phyloP scores from a whole-genome alignment of 306 rosid species.

The Canavalia ensiformis region DNA sequence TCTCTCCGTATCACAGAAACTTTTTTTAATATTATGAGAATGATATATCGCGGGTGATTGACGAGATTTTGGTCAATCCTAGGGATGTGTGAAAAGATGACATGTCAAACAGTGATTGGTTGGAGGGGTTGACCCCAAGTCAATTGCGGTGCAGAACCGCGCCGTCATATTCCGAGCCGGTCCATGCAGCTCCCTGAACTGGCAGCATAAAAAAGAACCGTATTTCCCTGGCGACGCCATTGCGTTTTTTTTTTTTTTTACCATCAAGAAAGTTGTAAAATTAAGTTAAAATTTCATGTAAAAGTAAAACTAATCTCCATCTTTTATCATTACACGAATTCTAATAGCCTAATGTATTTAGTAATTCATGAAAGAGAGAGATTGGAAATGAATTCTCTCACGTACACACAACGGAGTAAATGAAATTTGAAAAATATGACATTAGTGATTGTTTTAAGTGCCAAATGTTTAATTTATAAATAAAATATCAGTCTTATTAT shows the following conservation, averaged over 20 bases:
- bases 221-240: slow-evolving; percentile 36
- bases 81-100: slow-evolving; percentile 25
- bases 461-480: too few species aligned
- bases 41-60: slow-evolving; percentile 35
- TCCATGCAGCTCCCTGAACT: slow-evolving; percentile 16
- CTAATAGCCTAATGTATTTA: too few species aligned
- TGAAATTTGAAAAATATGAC: too few species aligned
- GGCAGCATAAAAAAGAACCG: background rate
- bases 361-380: too few species aligned
- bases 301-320: too few species aligned
- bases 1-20: slow-evolving; percentile 44
- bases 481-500: too few species aligned
- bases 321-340: too few species aligned
- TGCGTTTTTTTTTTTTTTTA: background rate
- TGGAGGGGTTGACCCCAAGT: slow-evolving; percentile 49
- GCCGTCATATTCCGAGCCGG: slow-evolving; percentile 45
- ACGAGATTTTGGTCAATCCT: slow-evolving; percentile 58
- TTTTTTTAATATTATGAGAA: background rate
- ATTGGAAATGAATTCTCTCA: too few species aligned
- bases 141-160: slow-evolving; percentile 39
- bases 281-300: too few species aligned
- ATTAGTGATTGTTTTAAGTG: too few species aligned
- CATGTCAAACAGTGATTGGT: slow-evolving; percentile 19
- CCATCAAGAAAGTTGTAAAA: too few species aligned
- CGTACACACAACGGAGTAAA: too few species aligned